Evolutionary conservation across 345 rosid genomes (phyloP).

Genomic region (Orychophragmus violaceus): DNA sequence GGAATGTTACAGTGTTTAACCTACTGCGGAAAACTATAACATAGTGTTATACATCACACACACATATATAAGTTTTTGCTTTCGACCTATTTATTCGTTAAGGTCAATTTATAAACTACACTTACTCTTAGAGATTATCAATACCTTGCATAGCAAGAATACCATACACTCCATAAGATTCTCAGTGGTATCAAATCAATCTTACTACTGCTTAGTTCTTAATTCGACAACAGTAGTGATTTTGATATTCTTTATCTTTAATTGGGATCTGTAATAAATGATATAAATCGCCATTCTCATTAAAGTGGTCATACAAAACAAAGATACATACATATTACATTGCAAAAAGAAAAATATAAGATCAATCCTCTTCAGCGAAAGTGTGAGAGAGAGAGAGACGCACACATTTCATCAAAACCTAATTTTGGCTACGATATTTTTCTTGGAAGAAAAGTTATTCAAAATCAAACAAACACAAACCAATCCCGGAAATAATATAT

Average conservation of each 20-base stretch:
- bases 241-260: background rate
- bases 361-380: background rate
- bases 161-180: background rate
- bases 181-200: background rate
- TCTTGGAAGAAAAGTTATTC: conserved; percentile 18
- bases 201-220: background rate
- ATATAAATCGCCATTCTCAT: conserved; percentile 3
- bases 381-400: background rate
- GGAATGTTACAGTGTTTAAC: too few species aligned
- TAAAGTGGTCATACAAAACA: background rate
- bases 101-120: too few species aligned
- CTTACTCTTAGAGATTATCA: too few species aligned
- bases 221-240: background rate
- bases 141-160: background rate
- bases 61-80: too few species aligned
- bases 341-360: background rate
- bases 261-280: background rate
- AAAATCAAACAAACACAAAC: conserved; percentile 24
- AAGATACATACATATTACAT: conserved; percentile 14
- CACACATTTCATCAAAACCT: conserved; percentile 28
- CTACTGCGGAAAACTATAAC: too few species aligned
- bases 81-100: too few species aligned
- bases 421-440: background rate
- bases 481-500: background rate
- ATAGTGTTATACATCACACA: too few species aligned